Percentiles rank a stretch among this genome's conserved stretches.
Conservation (phyloP, 2,329 filamentous ascomycete genomes). For the Bipolaris oryzae region DNA sequence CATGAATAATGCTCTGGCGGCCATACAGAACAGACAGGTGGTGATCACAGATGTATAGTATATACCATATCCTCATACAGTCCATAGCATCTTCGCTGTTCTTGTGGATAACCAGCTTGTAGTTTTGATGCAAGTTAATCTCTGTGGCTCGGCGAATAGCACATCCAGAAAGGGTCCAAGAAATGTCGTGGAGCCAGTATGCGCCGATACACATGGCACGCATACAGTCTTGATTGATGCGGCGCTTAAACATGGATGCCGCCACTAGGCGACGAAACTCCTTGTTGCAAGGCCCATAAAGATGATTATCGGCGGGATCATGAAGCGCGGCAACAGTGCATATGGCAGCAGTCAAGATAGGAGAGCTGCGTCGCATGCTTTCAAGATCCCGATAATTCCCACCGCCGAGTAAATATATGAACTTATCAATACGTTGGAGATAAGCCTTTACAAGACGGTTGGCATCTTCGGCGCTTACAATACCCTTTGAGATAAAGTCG, state of each 20-base stretch:
- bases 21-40: conserved; percentile 69
- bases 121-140: conserved; percentile 54
- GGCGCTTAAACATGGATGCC: conserved; percentile 63
- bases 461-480: conserved; percentile 53
- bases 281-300: conserved; percentile 61
- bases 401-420: conserved; percentile 56
- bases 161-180: conserved; percentile 66
- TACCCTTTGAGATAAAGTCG: conserved; percentile 59
- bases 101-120: conserved; percentile 49
- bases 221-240: conserved; percentile 64
- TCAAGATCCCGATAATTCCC: conserved; percentile 54
- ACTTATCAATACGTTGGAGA: conserved; percentile 54
- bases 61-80: conserved; percentile 65
- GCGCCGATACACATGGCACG: conserved; percentile 65
- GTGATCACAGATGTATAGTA: conserved; percentile 66
- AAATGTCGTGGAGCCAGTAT: conserved; percentile 68
- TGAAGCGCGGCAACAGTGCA: conserved; percentile 65
- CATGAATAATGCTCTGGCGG: conserved; percentile 63
- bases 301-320: conserved; percentile 60
- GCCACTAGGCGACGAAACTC: conserved; percentile 64
- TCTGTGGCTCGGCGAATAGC: conserved; percentile 59
- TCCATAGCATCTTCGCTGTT: conserved; percentile 56
- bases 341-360: conserved; percentile 61
- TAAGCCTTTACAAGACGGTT: conserved; percentile 52
- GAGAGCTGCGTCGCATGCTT: conserved; percentile 59